phyloP scores from a whole-genome alignment of 2,329 filamentous ascomycete species.

The Colletotrichum sp. region DNA sequence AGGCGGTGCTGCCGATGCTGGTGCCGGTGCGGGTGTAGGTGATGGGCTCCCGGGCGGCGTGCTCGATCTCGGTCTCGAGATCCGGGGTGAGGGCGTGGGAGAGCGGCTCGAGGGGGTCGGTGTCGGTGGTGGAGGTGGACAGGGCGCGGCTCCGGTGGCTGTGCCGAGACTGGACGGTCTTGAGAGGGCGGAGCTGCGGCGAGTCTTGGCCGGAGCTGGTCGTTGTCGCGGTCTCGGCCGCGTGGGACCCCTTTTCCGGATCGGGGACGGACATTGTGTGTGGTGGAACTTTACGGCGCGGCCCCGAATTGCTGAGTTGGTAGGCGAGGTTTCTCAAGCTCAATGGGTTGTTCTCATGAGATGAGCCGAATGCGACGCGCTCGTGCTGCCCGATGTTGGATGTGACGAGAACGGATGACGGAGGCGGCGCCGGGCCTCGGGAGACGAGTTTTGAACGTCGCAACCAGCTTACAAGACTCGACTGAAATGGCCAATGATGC shows the following conservation, averaged over 20 bases:
- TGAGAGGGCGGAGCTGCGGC: constrained; percentile 1
- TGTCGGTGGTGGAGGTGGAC: constrained; percentile 13
- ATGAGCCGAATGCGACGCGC: background rate
- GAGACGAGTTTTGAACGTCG: background rate
- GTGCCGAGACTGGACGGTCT: constrained; percentile 2
- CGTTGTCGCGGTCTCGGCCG: constrained; percentile 1
- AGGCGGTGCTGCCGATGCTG: constrained; percentile 43
- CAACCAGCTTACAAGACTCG: background rate
- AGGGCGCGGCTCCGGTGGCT: constrained; percentile 3
- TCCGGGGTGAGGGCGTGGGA: constrained; percentile 42
- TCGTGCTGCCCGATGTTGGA: background rate
- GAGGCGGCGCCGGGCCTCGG: background rate
- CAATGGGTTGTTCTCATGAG: background rate
- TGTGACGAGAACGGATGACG: background rate
- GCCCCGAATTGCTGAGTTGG: background rate
- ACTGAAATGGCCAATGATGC: background rate
- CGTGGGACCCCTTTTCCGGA: constrained; percentile 12
- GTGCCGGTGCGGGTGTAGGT: constrained; percentile 41
- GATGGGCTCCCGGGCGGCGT: constrained; percentile 43
- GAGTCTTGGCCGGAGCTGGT: constrained; percentile 14
- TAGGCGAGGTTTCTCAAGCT: background rate
- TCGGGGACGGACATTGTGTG: constrained; percentile 10
- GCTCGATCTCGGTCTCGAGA: constrained; percentile 43
- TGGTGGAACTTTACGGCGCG: background rate
- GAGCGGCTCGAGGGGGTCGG: constrained; percentile 32